Conservation (phyloP, 306 rosid genomes). For the Sicyos edulis region DNA sequence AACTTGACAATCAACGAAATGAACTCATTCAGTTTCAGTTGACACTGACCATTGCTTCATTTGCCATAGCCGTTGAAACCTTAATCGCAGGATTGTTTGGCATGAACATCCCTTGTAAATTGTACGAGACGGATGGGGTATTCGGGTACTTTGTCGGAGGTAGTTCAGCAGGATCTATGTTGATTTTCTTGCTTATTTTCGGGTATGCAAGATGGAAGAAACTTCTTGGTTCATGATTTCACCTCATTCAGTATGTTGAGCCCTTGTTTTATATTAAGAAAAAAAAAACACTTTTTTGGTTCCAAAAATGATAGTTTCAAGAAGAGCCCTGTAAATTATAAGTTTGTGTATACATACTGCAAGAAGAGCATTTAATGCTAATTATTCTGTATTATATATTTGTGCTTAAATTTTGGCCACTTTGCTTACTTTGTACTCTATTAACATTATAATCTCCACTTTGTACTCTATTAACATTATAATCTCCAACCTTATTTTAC, state of each 20-base stretch:
- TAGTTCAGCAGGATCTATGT: constrained; percentile 32
- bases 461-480: no score
- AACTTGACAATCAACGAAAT: constrained; percentile 92
- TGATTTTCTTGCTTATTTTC: constrained; percentile 55
- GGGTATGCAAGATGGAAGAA: constrained; percentile 94
- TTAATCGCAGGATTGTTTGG: constrained; percentile 66
- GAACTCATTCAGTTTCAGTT: constrained; percentile 96
- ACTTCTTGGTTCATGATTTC: constrained; percentile 64
- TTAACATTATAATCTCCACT: no score
- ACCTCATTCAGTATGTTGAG: background rate
- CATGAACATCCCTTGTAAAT: constrained; percentile 74
- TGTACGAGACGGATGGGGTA: constrained; percentile 26
- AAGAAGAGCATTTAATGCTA: no score
- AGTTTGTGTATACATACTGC: constrained; percentile 2
- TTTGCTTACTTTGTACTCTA: background rate
- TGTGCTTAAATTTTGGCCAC: background rate
- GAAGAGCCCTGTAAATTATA: background rate
- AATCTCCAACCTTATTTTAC: no score
- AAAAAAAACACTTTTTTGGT: background rate
- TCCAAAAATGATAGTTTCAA: background rate
- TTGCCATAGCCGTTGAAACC: constrained; percentile 71
- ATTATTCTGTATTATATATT: background rate
- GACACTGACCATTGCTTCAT: constrained; percentile 83
- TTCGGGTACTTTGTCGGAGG: constrained; percentile 49
- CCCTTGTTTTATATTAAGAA: background rate